A percentile compares a stretch with the other conserved stretches of the same genome.
These are phyloP conservation scores for Bryoglossum gracile DNA, from an alignment of 495 filamentous ascomycete genomes.

Conservation along the genomic window DNA sequence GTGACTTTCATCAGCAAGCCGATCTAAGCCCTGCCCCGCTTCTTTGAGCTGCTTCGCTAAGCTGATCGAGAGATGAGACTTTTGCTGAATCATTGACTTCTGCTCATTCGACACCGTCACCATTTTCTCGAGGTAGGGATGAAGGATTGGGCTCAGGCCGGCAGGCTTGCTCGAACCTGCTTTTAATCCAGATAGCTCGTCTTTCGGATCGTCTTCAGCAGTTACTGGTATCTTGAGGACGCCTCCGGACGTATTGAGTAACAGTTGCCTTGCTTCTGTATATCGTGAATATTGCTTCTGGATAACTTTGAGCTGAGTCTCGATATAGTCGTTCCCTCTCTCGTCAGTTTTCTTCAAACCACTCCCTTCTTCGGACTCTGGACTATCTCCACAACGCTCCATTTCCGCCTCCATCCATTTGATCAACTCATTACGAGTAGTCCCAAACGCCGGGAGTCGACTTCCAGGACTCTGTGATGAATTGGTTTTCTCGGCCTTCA, in stretches of 20 bases:
- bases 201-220: neutral
- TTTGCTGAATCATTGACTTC: slow-evolving; percentile 55
- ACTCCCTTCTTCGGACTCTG: slow-evolving; percentile 33
- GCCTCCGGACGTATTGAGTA: slow-evolving; percentile 26
- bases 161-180: too few relatives aligned
- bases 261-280: slow-evolving; percentile 35
- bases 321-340: slow-evolving; percentile 29
- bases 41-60: slow-evolving; percentile 54
- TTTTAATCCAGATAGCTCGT: neutral
- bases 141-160: slow-evolving; percentile 20
- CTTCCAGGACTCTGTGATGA: neutral
- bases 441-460: slow-evolving; percentile 35
- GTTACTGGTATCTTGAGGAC: neutral
- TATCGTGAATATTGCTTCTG: slow-evolving; percentile 40
- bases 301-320: slow-evolving; percentile 9
- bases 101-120: slow-evolving; percentile 55
- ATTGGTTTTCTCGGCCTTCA: slow-evolving; percentile 33
- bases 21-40: slow-evolving; percentile 47
- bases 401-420: slow-evolving; percentile 67
- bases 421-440: slow-evolving; percentile 58
- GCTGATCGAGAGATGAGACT: slow-evolving; percentile 50
- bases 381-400: slow-evolving; percentile 36
- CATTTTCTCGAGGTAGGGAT: slow-evolving; percentile 44
- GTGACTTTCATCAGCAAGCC: slow-evolving; percentile 61
- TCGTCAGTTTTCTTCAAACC: neutral